phyloP scores from a whole-genome alignment of 352 stramenopile genomes.

The Phytophthora europaea region DNA sequence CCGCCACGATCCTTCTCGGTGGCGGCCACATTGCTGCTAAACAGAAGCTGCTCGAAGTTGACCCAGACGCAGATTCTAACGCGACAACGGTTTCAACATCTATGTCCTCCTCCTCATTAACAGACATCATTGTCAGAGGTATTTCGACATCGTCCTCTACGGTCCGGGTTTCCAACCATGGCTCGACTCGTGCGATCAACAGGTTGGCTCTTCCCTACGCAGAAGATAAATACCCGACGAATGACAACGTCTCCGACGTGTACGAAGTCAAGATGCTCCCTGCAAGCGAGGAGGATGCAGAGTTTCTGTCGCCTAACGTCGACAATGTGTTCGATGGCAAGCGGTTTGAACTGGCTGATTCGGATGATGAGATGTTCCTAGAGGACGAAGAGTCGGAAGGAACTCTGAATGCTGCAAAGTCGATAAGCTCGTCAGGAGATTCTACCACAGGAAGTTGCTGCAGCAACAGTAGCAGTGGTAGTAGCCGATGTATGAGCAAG shows the following conservation, averaged over 20 bases:
- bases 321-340: conserved; percentile 37
- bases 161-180: conserved; percentile 25
- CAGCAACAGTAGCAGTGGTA: conserved; percentile 45
- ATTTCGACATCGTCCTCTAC: conserved; percentile 36
- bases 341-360: conserved; percentile 41
- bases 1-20: conserved; percentile 49
- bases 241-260: conserved; percentile 36
- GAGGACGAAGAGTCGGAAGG: conserved; percentile 37
- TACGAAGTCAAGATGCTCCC: conserved; percentile 47
- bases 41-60: conserved; percentile 45
- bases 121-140: conserved; percentile 35
- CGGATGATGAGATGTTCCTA: conserved; percentile 42
- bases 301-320: conserved; percentile 24
- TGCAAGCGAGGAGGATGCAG: conserved; percentile 22
- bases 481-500: conserved; percentile 20
- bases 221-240: conserved; percentile 28
- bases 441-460: conserved; percentile 56
- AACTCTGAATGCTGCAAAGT: conserved; percentile 42
- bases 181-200: conserved; percentile 9
- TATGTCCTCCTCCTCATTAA: conserved; percentile 28
- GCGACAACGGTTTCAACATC: conserved; percentile 29
- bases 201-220: conserved; percentile 37
- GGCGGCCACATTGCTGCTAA: conserved; percentile 37
- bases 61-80: conserved; percentile 49
- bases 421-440: conserved; percentile 49